Conservation (phyloP, 1,139 yeast species). For the Meyerozyma elateridarum region DNA sequence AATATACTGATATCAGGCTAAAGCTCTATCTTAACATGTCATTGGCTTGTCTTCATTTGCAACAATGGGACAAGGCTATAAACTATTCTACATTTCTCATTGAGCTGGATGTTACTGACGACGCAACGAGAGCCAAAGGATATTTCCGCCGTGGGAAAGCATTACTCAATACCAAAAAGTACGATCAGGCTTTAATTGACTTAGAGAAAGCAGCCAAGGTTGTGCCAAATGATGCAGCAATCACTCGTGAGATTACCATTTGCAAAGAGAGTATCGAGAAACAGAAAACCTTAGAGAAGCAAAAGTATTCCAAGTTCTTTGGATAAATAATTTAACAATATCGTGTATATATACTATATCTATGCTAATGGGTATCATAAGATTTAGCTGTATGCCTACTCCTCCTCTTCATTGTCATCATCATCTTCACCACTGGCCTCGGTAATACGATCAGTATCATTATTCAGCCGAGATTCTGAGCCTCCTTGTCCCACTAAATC, state of each 20-base stretch:
- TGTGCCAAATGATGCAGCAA: slow-evolving; percentile 48
- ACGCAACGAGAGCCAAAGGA: slow-evolving; percentile 48
- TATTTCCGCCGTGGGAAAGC: slow-evolving; percentile 58
- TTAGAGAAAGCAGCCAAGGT: slow-evolving; percentile 40
- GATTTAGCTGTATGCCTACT: not conserved
- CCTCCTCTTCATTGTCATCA: slow-evolving; percentile 4
- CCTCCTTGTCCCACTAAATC: slow-evolving; percentile 14
- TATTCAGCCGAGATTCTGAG: not conserved
- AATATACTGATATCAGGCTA: slow-evolving; percentile 53
- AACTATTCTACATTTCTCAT: slow-evolving; percentile 53
- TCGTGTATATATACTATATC: slow-evolving; percentile 1
- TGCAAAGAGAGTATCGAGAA: slow-evolving; percentile 36
- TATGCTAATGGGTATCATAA: not conserved
- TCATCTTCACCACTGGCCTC: slow-evolving; percentile 1
- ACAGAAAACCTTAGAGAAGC: slow-evolving; percentile 46
- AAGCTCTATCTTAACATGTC: slow-evolving; percentile 60
- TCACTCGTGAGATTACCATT: slow-evolving; percentile 37
- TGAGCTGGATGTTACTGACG: slow-evolving; percentile 32
- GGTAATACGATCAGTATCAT: slow-evolving; percentile 4
- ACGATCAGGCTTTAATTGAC: slow-evolving; percentile 45
- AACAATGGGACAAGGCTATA: slow-evolving; percentile 40
- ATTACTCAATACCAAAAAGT: slow-evolving; percentile 36
- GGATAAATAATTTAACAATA: slow-evolving; percentile 8
- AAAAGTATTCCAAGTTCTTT: slow-evolving; percentile 57
- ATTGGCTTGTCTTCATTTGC: slow-evolving; percentile 45